Evolutionary conservation across 129 eudicot genomes (phyloP).

Genomic region (Escallonia rubra): DNA sequence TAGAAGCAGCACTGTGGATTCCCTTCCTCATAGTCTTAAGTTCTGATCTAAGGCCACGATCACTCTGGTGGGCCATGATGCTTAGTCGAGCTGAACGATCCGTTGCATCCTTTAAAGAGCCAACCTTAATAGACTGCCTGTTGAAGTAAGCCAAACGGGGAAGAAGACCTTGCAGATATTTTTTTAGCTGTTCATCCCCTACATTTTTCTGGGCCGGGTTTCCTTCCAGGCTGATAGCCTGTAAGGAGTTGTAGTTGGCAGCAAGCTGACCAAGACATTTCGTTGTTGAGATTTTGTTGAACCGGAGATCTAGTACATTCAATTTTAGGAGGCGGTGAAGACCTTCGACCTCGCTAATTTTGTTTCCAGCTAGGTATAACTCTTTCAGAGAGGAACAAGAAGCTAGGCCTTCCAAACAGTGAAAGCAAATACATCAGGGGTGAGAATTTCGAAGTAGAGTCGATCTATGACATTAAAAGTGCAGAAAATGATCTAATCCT

Average conservation of each 20-base stretch:
- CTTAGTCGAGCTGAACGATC: conserved; percentile 78
- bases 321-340: conserved; percentile 89
- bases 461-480: not conserved
- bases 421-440: not conserved
- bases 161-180: conserved; percentile 69
- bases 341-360: conserved; percentile 94
- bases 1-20: conserved; percentile 11
- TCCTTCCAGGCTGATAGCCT: conserved; percentile 94
- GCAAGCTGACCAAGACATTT: conserved; percentile 94
- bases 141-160: conserved; percentile 78
- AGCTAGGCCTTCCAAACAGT: conserved; percentile 59
- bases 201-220: conserved; percentile 94
- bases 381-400: conserved; percentile 86
- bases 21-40: conserved; percentile 38
- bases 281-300: conserved; percentile 91
- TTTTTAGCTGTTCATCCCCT: conserved; percentile 89
- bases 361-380: conserved; percentile 88
- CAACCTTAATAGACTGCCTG: conserved; percentile 64
- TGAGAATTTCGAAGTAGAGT: not conserved
- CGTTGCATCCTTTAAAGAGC: conserved; percentile 64
- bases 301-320: conserved; percentile 81
- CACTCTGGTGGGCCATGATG: conserved; percentile 55
- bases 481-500: not conserved
- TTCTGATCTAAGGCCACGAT: conserved; percentile 58
- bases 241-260: conserved; percentile 85